Evolutionary conservation across 306 rosid species (phyloP).

Genomic region (Fragaria vesca): DNA sequence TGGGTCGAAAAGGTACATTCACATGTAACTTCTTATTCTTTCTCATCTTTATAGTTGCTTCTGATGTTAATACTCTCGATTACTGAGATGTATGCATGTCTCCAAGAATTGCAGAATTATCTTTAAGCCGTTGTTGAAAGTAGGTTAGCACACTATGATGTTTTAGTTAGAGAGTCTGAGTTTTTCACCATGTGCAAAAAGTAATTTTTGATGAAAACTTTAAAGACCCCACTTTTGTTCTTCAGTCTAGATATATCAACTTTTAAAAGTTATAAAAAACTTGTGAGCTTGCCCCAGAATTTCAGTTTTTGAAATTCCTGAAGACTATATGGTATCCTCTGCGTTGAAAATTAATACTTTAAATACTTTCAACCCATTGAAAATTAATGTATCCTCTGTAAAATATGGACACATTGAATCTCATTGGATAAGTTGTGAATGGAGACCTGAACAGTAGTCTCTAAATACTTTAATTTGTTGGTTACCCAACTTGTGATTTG

Average conservation of each 20-base stretch:
- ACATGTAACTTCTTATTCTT: constrained; percentile 1
- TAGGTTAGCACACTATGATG: neutral
- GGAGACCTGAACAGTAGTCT: neutral
- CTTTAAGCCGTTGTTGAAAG: neutral
- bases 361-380: too few relatives aligned
- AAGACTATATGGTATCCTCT: neutral
- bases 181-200: neutral
- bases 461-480: constrained; percentile 1
- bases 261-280: neutral
- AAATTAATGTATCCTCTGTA: too few relatives aligned
- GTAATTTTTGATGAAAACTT: neutral
- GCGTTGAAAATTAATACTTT: neutral
- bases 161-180: neutral
- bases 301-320: neutral
- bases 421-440: neutral
- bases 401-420: neutral
- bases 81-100: neutral
- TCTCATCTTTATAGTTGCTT: constrained; percentile 7
- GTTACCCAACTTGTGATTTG: constrained; percentile 17
- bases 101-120: neutral
- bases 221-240: neutral
- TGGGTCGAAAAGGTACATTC: constrained; percentile 94
- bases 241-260: neutral
- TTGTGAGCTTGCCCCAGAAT: neutral
- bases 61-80: neutral